These are phyloP conservation scores for Nannochloropsis limnetica DNA, from an alignment of 352 stramenopile genomes.

Conservation along the genomic window DNA sequence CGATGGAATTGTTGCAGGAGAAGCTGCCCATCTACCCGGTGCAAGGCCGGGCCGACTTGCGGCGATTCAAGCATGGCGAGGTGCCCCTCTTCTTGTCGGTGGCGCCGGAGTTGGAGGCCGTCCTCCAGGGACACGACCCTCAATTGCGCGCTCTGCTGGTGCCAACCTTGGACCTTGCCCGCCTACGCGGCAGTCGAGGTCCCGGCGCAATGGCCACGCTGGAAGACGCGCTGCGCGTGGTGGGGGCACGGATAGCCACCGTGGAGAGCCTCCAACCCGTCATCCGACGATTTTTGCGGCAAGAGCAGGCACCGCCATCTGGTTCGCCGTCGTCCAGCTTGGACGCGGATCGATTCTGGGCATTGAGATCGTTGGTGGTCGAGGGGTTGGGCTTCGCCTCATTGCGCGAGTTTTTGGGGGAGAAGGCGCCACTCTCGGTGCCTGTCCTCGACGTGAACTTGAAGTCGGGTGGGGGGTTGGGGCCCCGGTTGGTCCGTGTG, in stretches of 20 bases:
- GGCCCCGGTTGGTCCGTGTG: background rate
- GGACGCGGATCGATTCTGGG: slow-evolving; percentile 16
- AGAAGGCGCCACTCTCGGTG: background rate
- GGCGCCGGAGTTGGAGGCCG: background rate
- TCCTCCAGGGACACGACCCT: background rate
- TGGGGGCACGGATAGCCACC: background rate
- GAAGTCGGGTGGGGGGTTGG: background rate
- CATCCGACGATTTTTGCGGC: background rate
- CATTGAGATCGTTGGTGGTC: background rate
- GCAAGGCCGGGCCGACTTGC: background rate
- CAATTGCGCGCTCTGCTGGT: background rate
- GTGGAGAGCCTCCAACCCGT: background rate
- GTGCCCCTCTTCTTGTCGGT: background rate
- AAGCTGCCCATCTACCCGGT: slow-evolving; percentile 8
- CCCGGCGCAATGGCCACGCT: background rate
- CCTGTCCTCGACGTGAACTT: background rate
- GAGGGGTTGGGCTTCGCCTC: slow-evolving; percentile 13
- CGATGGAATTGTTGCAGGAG: background rate
- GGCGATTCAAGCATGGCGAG: background rate
- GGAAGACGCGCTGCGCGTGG: background rate
- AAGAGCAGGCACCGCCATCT: background rate
- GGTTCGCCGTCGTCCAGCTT: background rate
- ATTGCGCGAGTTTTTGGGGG: background rate
- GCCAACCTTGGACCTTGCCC: background rate
- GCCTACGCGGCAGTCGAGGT: slow-evolving; percentile 14